A percentile compares a stretch with the other conserved stretches of the same genome.
Conservation (phyloP, 805 yeast genomes). For the Saccharomycopsis babjevae region DNA sequence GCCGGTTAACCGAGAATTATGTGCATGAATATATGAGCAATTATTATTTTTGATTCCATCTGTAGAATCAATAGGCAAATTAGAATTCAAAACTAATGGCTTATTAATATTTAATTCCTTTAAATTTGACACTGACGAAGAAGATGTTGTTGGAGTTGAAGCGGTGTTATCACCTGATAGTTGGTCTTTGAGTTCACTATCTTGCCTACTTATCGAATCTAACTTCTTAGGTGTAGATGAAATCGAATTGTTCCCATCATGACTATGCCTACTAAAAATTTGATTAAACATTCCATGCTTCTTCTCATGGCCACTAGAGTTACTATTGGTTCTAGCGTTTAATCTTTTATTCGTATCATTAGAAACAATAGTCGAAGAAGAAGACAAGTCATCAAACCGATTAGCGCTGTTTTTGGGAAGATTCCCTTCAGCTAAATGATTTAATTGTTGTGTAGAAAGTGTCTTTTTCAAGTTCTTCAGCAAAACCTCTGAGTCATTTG, state of each 20-base stretch:
- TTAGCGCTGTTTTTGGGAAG: background rate
- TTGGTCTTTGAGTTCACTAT: background rate
- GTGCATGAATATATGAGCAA: conserved; percentile 68
- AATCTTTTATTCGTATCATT: background rate
- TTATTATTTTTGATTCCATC: conserved; percentile 39
- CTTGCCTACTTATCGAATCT: background rate
- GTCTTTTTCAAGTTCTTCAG: conserved; percentile 20
- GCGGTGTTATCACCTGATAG: background rate
- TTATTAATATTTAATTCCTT: background rate
- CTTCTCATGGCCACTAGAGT: background rate
- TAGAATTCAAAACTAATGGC: conserved; percentile 24
- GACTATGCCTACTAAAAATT: background rate
- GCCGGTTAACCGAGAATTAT: conserved; percentile 60
- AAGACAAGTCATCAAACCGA: background rate
- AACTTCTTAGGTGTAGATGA: background rate
- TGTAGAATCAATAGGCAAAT: conserved; percentile 1
- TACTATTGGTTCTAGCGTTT: background rate
- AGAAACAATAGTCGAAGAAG: background rate
- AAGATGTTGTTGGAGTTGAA: background rate
- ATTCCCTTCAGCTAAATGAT: background rate
- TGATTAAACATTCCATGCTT: background rate
- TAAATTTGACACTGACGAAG: background rate
- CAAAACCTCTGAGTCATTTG: conserved; percentile 24
- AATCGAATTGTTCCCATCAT: background rate
- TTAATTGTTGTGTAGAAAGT: background rate